A percentile compares a stretch with the other conserved stretches of the same genome.
phyloP scores from a whole-genome alignment of 805 yeast genomes.

The Cyberlindnera petersonii region DNA sequence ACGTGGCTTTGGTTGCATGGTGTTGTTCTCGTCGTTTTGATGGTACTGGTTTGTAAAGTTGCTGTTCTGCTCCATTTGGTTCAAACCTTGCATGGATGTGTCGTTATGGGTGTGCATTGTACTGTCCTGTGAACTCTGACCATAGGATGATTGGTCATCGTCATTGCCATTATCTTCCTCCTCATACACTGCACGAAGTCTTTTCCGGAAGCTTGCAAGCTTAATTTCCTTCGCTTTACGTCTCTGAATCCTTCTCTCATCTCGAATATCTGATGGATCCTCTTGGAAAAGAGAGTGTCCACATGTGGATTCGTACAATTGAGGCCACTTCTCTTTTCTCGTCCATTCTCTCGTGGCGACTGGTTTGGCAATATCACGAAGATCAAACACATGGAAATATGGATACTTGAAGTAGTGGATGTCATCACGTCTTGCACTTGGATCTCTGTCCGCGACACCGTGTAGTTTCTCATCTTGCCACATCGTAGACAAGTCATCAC shows the following conservation, averaged over 20 bases:
- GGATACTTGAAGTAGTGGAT: slow-evolving; percentile 73
- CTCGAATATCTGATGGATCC: slow-evolving; percentile 42
- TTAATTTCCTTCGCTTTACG: slow-evolving; percentile 26
- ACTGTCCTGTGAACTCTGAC: slow-evolving; percentile 12
- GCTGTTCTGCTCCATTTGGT: too few species aligned
- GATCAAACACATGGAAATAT: slow-evolving; percentile 76
- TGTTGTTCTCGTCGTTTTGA: neutral
- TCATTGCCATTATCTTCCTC: neutral
- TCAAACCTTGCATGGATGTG: too few species aligned
- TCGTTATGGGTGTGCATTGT: slow-evolving; percentile 6
- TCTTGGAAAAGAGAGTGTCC: slow-evolving; percentile 79
- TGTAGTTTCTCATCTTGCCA: slow-evolving; percentile 79
- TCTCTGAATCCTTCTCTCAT: slow-evolving; percentile 37
- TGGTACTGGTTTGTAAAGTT: too few species aligned
- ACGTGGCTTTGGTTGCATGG: neutral
- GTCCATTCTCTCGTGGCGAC: slow-evolving; percentile 82
- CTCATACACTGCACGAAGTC: slow-evolving; percentile 24
- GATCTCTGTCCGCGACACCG: slow-evolving; percentile 89
- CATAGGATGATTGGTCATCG: slow-evolving; percentile 2
- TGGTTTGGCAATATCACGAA: slow-evolving; percentile 74
- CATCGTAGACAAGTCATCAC: slow-evolving; percentile 49
- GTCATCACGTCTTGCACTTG: slow-evolving; percentile 79
- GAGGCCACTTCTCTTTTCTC: slow-evolving; percentile 47
- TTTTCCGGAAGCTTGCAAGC: slow-evolving; percentile 38
- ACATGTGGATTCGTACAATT: slow-evolving; percentile 53